Evolutionary conservation across 116 monocot genomes (phyloP).

Genomic region (Thalassia testudinum): DNA sequence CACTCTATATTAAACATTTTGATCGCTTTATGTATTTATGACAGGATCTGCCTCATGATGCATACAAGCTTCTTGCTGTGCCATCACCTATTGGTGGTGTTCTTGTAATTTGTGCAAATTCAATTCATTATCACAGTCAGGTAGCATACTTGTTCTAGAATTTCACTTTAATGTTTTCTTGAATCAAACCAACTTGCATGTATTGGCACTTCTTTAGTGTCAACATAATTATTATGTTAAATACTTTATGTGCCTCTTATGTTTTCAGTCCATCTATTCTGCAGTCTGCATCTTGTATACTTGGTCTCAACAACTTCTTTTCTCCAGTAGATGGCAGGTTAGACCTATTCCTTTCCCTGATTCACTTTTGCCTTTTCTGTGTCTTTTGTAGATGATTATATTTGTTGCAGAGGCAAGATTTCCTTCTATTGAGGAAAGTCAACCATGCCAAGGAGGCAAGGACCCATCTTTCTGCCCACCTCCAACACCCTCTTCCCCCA

Average conservation of each 20-base stretch:
- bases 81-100: constrained; percentile 95
- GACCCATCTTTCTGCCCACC: too few relatives aligned
- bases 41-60: constrained; percentile 98
- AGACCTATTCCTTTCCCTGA: background rate
- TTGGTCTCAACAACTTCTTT: constrained; percentile 63
- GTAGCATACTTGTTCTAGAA: constrained; percentile 14
- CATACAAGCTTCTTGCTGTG: constrained; percentile 86
- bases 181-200: too few relatives aligned
- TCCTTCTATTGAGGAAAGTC: too few relatives aligned
- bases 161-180: background rate
- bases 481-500: too few relatives aligned
- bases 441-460: too few relatives aligned
- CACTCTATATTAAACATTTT: too few relatives aligned
- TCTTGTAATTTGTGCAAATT: constrained; percentile 84
- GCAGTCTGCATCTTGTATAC: constrained; percentile 62
- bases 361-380: too few relatives aligned
- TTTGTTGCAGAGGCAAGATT: background rate
- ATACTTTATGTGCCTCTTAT: too few relatives aligned
- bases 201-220: too few relatives aligned
- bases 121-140: constrained; percentile 95
- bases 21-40: background rate
- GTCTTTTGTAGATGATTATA: background rate
- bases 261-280: background rate
- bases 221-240: too few relatives aligned
- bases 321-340: constrained; percentile 68